Evolutionary conservation across 2,329 filamentous ascomycete genomes (phyloP), one percentile per base, ranked within the genome.

Genomic region (Curvularia lunata): DNA sequence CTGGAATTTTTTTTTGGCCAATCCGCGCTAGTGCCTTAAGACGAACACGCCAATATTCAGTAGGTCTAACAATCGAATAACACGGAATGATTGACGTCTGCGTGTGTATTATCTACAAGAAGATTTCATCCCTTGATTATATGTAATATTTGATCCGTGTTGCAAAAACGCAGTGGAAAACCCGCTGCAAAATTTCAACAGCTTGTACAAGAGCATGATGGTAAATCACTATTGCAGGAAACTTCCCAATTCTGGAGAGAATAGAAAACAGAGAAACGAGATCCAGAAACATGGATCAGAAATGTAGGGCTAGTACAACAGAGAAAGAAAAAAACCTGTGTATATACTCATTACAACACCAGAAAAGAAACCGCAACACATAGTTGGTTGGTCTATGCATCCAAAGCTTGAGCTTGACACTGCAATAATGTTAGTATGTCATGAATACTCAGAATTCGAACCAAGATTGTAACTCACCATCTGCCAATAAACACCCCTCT

Each of bases 391-490:
- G 12, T 16, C 28, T 42, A 77, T 6, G 70, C 69, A 62, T 77
- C 74, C 51, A 78, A 61, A 54, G 75, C 75, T 52, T 78, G 75
- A 13, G 74, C 72, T 58, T 76, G 75, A 61, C 75, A 78, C 72
- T 75, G 41, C 21, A 23, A 7, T 2, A 49, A 32, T 6, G 38
- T 57, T 57, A 57, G 45, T 38, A 54, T 8, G 21, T 19, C 2
- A 16, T 1, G 10, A 46, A 7, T 48, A 23, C 10, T 10, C 9
- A 34, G 3, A n/a, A 23, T 2, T n/a, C 7, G 5, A n/a, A 13
- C 25, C 3, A 6, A 43, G 3, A 5, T 1, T 4, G 10, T 3
- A 50, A 62, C 70, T 62, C 32, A 72, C 70, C 73, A 76, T 76
- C 52, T 74, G 72, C 63, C 69, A 76, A 58, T 76, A 76, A 3